These are phyloP conservation scores for Eucalyptus paniculata DNA, from an alignment of 345 rosid genomes.

Conservation along the genomic window DNA sequence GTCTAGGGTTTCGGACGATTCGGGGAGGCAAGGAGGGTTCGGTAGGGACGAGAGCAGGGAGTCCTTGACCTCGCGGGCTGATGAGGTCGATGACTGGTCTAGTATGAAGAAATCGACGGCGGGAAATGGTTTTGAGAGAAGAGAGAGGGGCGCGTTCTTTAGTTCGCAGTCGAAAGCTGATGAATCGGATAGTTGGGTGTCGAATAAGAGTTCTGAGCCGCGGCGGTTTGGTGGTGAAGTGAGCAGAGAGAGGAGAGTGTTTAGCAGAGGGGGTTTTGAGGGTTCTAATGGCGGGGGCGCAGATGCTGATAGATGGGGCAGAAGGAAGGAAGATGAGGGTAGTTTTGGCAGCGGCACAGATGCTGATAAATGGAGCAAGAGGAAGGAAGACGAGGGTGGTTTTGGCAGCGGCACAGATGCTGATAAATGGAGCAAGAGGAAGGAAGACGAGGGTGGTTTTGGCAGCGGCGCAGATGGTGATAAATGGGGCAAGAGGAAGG, in stretches of 20 bases:
- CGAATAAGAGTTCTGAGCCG: constrained; percentile 21
- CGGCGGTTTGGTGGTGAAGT: constrained; percentile 18
- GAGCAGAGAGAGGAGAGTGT: constrained; percentile 40
- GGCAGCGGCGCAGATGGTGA: constrained; percentile 39
- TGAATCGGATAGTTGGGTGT: constrained; percentile 74
- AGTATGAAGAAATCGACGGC: constrained; percentile 41
- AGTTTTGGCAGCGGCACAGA: constrained; percentile 22
- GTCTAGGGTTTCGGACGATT: not conserved
- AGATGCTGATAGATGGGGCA: constrained; percentile 71
- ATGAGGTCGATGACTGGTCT: constrained; percentile 89
- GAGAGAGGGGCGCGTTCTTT: constrained; percentile 50
- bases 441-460: constrained; percentile 28
- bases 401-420: constrained; percentile 28
- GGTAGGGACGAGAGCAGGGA: constrained; percentile 35
- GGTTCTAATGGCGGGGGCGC: constrained; percentile 13
- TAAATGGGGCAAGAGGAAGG: constrained; percentile 71
- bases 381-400: constrained; percentile 1
- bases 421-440: constrained; percentile 69
- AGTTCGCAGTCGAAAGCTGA: constrained; percentile 86
- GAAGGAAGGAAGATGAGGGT: constrained; percentile 49
- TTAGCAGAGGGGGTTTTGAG: constrained; percentile 44
- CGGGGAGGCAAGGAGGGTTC: not conserved
- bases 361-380: constrained; percentile 70
- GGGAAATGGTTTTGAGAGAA: constrained; percentile 45
- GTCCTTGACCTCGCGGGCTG: constrained; percentile 63